These are phyloP conservation scores for Dendrobium nobile DNA, from an alignment of 106 monocot species.

Conservation along the genomic window DNA sequence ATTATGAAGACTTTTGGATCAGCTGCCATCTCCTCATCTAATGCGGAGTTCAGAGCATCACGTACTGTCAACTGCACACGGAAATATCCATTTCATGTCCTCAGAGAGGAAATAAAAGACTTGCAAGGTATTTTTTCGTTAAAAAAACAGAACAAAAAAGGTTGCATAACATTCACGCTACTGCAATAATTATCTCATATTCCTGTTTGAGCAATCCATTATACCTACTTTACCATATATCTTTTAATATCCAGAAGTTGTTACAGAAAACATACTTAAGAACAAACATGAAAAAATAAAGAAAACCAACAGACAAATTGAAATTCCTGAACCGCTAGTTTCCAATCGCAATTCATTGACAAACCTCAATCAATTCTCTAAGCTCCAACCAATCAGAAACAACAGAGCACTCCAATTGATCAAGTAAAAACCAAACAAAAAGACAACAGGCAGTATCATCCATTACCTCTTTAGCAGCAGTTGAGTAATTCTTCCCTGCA, in stretches of 20 bases:
- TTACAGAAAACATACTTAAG: not conserved
- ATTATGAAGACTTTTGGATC: slow-evolving; percentile 89
- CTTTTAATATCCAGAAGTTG: not conserved
- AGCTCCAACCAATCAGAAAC: not conserved
- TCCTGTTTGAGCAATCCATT: not conserved
- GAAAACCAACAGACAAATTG: not conserved
- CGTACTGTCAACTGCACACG: slow-evolving; percentile 70
- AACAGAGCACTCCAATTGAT: not conserved
- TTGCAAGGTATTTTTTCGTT: not conserved
- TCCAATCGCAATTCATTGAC: not conserved
- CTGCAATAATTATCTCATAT: not conserved
- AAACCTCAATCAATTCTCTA: not conserved
- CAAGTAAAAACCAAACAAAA: not conserved
- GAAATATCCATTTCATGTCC: not conserved
- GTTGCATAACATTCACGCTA: not conserved
- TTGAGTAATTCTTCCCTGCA: slow-evolving; percentile 36
- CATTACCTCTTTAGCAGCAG: slow-evolving; percentile 59
- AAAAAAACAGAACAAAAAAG: not conserved
- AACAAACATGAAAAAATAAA: slow-evolving; percentile 1
- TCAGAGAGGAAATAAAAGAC: not conserved
- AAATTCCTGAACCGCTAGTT: not conserved
- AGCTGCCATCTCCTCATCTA: slow-evolving; percentile 99
- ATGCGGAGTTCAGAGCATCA: slow-evolving; percentile 90
- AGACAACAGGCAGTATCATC: not conserved
- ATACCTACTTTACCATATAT: not conserved